These are phyloP conservation scores for Entophlyctis helioformis DNA, from an alignment of 192 early-diverging fungal species.

Conservation along the genomic window DNA sequence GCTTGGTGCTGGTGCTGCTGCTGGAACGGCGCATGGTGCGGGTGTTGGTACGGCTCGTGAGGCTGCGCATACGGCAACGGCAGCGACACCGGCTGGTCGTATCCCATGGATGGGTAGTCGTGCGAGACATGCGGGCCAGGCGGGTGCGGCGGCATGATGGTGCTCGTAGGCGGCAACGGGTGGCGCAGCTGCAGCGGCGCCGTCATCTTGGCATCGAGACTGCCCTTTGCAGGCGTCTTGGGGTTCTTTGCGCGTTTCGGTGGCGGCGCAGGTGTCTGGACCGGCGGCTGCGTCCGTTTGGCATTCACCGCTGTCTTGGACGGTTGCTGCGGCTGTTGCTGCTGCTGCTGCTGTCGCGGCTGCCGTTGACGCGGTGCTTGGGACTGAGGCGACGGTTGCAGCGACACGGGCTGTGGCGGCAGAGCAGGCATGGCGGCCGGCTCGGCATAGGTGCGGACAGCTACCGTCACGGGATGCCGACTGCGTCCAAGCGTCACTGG, in stretches of 20 bases:
- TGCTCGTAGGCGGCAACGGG: background rate
- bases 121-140: background rate
- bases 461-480: no score
- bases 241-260: slow-evolving; percentile 3
- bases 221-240: slow-evolving; percentile 6
- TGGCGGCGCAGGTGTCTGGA: background rate
- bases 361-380: background rate
- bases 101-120: no score
- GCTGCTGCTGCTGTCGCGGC: slow-evolving; percentile 1
- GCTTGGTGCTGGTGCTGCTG: no score
- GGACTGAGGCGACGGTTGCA: background rate
- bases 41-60: no score
- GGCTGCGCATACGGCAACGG: no score
- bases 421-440: background rate
- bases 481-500: no score
- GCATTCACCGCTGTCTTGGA: no score
- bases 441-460: no score
- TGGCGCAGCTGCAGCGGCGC: background rate
- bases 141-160: background rate
- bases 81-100: no score
- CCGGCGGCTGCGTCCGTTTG: no score
- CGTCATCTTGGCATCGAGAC: background rate
- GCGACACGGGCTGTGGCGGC: background rate
- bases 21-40: no score
- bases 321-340: slow-evolving; percentile 9